Conservation (phyloP, 169 alveolate genomes). For the Cryptosporidium canis region DNA sequence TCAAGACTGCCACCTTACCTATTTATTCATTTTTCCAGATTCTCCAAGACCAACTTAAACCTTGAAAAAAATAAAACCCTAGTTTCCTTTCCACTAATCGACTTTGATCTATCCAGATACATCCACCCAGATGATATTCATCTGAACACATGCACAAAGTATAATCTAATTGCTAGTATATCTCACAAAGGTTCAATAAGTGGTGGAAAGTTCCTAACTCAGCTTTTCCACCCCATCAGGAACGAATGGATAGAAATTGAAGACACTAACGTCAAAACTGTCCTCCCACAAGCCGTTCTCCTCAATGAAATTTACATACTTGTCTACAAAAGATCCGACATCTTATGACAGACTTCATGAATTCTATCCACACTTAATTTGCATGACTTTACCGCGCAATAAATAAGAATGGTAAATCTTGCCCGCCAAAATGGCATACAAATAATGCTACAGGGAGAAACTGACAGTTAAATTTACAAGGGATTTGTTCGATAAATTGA, state of each 20-base stretch:
- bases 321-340: conserved; percentile 83
- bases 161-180: conserved; percentile 92
- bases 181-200: conserved; percentile 96
- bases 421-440: neutral
- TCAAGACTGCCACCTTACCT: conserved; percentile 90
- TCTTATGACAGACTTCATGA: neutral
- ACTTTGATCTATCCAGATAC: conserved; percentile 83
- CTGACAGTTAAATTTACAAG: neutral
- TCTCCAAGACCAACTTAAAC: conserved; percentile 93
- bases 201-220: conserved; percentile 91
- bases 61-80: conserved; percentile 99
- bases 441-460: neutral
- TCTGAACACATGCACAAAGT: conserved; percentile 84
- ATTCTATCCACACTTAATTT: neutral
- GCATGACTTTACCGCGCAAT: neutral
- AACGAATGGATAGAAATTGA: conserved; percentile 97
- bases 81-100: conserved; percentile 95
- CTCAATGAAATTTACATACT: conserved; percentile 90
- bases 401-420: neutral
- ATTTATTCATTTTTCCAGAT: conserved; percentile 92
- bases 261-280: conserved; percentile 93
- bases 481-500: neutral
- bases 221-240: conserved; percentile 86
- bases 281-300: conserved; percentile 95
- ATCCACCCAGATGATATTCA: conserved; percentile 81